Evolutionary conservation across 2,329 filamentous ascomycete species (phyloP).

Genomic region (Whalleya microplaca): DNA sequence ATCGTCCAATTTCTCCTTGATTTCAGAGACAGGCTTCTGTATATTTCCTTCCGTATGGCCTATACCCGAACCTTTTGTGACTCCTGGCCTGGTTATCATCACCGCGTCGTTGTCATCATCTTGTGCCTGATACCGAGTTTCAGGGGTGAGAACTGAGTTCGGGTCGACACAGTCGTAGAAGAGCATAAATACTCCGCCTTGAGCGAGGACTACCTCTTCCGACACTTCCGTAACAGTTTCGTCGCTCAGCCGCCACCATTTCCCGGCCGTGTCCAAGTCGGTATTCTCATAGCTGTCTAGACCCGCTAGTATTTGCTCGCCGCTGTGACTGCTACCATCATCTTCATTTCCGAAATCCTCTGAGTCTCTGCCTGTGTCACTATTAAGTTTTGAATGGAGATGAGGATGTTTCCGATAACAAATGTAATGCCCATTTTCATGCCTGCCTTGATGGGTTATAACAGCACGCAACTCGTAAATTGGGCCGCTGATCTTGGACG

Average conservation of each 20-base stretch:
- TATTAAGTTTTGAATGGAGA: constrained; percentile 11
- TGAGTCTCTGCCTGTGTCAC: constrained; percentile 1
- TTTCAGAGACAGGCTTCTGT: neutral
- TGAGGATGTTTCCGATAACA: constrained; percentile 77
- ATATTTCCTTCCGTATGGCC: neutral
- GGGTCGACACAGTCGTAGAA: constrained; percentile 83
- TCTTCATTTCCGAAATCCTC: constrained; percentile 12
- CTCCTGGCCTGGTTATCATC: neutral
- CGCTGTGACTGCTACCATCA: constrained; percentile 13
- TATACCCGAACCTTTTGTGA: neutral
- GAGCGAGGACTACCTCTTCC: constrained; percentile 72
- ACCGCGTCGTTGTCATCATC: neutral
- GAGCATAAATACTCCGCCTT: constrained; percentile 92
- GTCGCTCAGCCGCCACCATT: constrained; percentile 93
- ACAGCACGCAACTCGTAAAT: constrained; percentile 82
- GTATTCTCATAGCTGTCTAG: constrained; percentile 6
- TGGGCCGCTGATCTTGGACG: constrained; percentile 58
- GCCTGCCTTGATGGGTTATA: constrained; percentile 85
- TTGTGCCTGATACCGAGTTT: constrained; percentile 17
- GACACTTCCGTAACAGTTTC: constrained; percentile 77
- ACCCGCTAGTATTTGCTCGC: constrained; percentile 26
- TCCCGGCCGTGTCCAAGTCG: constrained; percentile 42
- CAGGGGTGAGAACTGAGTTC: constrained; percentile 47
- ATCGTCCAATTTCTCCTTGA: neutral
- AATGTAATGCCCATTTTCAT: constrained; percentile 95